Base-by-base conservation (phyloP, 768 basidiomycete species). In the Xanthoconium purpureum region DNA sequence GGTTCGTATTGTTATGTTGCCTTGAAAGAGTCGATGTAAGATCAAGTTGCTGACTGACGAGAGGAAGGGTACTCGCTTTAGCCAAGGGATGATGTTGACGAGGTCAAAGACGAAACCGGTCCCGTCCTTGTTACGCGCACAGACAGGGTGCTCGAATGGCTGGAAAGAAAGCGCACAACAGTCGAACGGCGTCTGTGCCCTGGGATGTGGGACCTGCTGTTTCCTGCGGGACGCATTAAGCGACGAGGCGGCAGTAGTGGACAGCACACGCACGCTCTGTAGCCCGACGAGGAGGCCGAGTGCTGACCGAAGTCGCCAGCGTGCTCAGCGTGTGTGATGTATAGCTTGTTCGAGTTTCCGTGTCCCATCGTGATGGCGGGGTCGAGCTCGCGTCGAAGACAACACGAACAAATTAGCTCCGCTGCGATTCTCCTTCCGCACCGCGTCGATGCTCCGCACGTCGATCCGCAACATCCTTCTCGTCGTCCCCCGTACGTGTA, bases 161-260 rank as follows among this genome's bases (percentile, higher is more conserved):
- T 95, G 93, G 60, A 94, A 89, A 10, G 93, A 92, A 35, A 97
- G 81, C 0, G 93, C 85, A 61, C 95, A 98, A 60, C 88, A 96
- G 74, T 97, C 94, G 66, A 91, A 94, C 30, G 91, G 91, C 0
- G 88, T 91, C 44, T 77, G 75, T 38, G 81, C 77, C 59, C 78
- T 83, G 37, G 85, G 82, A 67, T 84, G 84, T 1, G 83, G 81
- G 37, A 80, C 85, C 69, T 89, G 83, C 29, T 77, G 77, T 68
- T 90, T 91, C 48, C 88, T 90, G 62, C 29, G 58, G 35, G 52
- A 24, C 18, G 24, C 24, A 24, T 52, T 14, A 17, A 45, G 12
- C 32, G 56, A 43, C 60, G 50, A 63, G 59, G 37, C 29, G 40
- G 55, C 47, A 52, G 35, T 17, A 52, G 48, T 10, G 54, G 44